Base-by-base conservation (phyloP, 108 stramenopile species). In the Asterionellopsis glacialis region DNA sequence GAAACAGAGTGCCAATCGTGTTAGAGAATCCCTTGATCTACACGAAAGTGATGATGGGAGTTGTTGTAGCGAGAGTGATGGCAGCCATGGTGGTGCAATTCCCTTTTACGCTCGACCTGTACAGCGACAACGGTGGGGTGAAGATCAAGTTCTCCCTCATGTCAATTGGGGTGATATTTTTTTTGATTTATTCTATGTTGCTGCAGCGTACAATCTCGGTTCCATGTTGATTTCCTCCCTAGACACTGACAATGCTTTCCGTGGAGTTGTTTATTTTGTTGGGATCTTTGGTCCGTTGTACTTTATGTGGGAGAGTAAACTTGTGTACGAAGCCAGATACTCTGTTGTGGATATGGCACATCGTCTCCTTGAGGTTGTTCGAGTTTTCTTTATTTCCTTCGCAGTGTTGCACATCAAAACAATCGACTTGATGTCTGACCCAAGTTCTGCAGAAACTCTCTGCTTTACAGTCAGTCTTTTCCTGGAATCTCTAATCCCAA, bases 121-220 rank as follows among this genome's bases (percentile, higher is more conserved):
- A 2, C 52, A 54, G 9, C 52, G 52, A 15, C 52, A 54, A 27
- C 25, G 52, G 1, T 39, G 60, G 61, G 59, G 23, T 33, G 59
- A 61, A 19, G 51, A 54, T 42, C 41, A 50, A 7, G 41, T 53
- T 53, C 9, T 41, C 0, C 59, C 67, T 1, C 72, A 74, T 38
- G 51, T 66, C 6, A 57, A 77, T 47, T 74, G 81, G 74, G 67
- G 75, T 45, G 56, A 72, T 45, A 48, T 77, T 16, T 74, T 72
- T 51, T 70, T 83, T 45, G 69, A 76, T 48, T 49, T 79, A 7
- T 79, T 79, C 39, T 79, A 74, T 44, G 77, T 79, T 12, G 60
- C 69, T 11, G 73, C 69, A 13, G 71, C 66, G 16, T 65, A 45
- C 67, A 73, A 77, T 40, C 57, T 77, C 39, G 57, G 51, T 1